phyloP scores from a whole-genome alignment of 441 rosid genomes.

The Erysimum cheiri region DNA sequence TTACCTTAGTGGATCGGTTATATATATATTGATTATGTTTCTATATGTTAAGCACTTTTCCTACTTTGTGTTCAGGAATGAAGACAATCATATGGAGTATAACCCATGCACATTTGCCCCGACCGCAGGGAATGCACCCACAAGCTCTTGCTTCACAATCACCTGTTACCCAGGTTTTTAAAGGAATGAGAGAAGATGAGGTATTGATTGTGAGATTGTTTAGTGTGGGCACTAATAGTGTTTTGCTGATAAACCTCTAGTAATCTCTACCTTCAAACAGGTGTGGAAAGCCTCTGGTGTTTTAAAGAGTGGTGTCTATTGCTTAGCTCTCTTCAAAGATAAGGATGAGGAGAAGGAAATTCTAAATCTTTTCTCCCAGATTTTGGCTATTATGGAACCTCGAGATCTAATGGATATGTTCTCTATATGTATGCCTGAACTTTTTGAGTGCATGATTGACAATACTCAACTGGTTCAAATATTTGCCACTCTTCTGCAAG shows the following conservation, averaged over 20 bases:
- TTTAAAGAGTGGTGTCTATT: conserved; percentile 91
- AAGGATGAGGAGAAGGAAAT: conserved; percentile 98
- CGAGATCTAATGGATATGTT: conserved; percentile 99
- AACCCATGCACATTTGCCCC: conserved; percentile 94
- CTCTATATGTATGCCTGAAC: conserved; percentile 96
- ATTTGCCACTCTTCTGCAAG: conserved; percentile 84
- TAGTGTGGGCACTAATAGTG: conserved; percentile 23
- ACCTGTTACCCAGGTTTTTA: conserved; percentile 73
- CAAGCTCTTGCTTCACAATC: conserved; percentile 73
- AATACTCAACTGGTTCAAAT: conserved; percentile 87
- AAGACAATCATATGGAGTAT: conserved; percentile 98
- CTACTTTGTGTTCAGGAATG: conserved; percentile 73
- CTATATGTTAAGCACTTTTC: conserved; percentile 35
- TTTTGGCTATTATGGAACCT: conserved; percentile 94
- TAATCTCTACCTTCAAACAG: conserved; percentile 56
- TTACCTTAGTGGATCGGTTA: conserved; percentile 10
- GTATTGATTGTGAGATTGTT: conserved; percentile 51
- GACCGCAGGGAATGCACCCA: conserved; percentile 81
- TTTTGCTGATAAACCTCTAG: conserved; percentile 38
- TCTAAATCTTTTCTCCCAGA: conserved; percentile 86
- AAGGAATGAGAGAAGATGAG: conserved; percentile 99
- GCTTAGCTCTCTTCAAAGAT: conserved; percentile 97
- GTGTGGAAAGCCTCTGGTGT: conserved; percentile 97
- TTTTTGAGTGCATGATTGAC: conserved; percentile 95
- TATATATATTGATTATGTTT: conserved; percentile 19